These are phyloP conservation scores for Tarenaya hassleriana DNA, from an alignment of 345 rosid genomes.

Conservation along the genomic window DNA sequence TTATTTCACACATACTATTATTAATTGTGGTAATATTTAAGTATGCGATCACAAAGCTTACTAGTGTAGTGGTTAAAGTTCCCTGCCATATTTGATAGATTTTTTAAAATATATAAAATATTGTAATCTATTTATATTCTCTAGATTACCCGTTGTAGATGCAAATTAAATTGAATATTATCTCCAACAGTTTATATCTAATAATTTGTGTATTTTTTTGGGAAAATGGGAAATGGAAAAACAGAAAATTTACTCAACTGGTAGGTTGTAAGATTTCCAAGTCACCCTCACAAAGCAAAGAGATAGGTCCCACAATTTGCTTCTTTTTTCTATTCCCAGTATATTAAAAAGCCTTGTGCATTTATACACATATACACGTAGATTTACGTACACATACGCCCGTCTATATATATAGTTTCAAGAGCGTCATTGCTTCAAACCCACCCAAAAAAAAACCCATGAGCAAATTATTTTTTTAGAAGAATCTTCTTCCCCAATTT, in stretches of 20 bases:
- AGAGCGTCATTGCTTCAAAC: conserved; percentile 19
- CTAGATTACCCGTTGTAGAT: neutral
- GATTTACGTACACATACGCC: conserved; percentile 7
- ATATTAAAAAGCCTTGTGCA: conserved; percentile 14
- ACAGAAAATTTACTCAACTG: conserved; percentile 9
- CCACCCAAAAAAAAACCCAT: conserved; percentile 8
- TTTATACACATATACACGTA: conserved; percentile 9
- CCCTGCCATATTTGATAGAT: too few relatives aligned
- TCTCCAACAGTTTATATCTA: too few relatives aligned
- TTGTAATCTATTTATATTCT: too few relatives aligned
- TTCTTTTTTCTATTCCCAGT: conserved; percentile 18
- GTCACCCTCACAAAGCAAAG: conserved; percentile 20
- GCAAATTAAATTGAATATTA: too few relatives aligned
- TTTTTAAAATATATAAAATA: too few relatives aligned
- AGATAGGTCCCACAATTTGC: conserved; percentile 12
- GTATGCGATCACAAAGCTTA: too few relatives aligned
- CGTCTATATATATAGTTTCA: conserved; percentile 20
- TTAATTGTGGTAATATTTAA: too few relatives aligned
- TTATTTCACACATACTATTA: too few relatives aligned
- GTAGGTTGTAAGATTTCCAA: conserved; percentile 23
- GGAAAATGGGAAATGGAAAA: neutral
- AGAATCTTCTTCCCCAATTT: conserved; percentile 12
- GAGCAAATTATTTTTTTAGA: neutral
- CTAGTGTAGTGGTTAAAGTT: too few relatives aligned
- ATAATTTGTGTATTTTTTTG: too few relatives aligned